A percentile compares a stretch with the other conserved stretches of the same genome.
Evolutionary conservation across 2,329 filamentous ascomycete genomes (phyloP).

Genomic region (Volutella citrinella): DNA sequence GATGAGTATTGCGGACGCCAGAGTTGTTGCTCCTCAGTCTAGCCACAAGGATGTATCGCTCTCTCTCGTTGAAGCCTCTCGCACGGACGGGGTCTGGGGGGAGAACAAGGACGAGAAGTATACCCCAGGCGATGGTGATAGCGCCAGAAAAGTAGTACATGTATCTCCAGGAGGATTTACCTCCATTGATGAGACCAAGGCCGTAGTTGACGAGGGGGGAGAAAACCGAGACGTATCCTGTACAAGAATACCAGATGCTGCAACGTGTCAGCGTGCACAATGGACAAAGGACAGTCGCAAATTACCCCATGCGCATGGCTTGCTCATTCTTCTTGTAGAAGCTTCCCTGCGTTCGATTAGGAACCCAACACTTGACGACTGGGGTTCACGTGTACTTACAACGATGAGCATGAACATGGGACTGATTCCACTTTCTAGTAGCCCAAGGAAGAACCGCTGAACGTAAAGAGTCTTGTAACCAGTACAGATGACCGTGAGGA

Average conservation of each 20-base stretch:
- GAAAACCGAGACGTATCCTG: conserved; percentile 42
- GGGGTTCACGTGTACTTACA: conserved; percentile 16
- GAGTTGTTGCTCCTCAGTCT: conserved; percentile 33
- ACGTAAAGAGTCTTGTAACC: conserved; percentile 37
- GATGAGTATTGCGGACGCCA: conserved; percentile 39
- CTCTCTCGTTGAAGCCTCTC: conserved; percentile 21
- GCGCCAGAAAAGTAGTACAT: conserved; percentile 28
- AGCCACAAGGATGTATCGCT: conserved; percentile 26
- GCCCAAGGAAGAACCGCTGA: conserved; percentile 54
- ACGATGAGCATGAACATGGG: conserved; percentile 57
- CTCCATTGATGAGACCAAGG: conserved; percentile 40
- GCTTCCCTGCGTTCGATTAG: conserved; percentile 18
- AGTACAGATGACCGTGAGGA: conserved; percentile 35
- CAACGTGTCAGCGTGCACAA: not conserved
- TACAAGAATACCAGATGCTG: conserved; percentile 39
- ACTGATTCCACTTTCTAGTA: conserved; percentile 53
- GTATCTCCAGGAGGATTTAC: conserved; percentile 28
- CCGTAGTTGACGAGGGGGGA: conserved; percentile 47
- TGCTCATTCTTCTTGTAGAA: conserved; percentile 43
- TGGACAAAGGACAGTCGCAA: accelerated
- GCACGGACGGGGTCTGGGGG: conserved; percentile 40
- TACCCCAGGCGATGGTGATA: conserved; percentile 39
- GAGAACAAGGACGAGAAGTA: conserved; percentile 36
- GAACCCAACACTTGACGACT: too few relatives aligned
- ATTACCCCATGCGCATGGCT: conserved; percentile 32